A percentile compares a stretch with the other conserved stretches of the same genome.
Evolutionary conservation across 768 basidiomycete genomes (phyloP).

Genomic region (Lactarius akahatsu): DNA sequence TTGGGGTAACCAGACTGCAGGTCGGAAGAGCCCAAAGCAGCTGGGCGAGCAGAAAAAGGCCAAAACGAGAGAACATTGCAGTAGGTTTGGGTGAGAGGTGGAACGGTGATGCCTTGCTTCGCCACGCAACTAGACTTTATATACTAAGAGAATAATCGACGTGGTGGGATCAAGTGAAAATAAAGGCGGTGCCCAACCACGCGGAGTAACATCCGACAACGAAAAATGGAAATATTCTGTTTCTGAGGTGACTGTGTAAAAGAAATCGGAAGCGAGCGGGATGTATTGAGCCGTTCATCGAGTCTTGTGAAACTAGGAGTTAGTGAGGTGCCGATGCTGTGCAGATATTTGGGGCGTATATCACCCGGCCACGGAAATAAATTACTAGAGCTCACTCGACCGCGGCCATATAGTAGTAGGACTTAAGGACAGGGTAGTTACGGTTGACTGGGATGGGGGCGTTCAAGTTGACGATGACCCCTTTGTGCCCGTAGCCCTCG

Average conservation of each 20-base stretch:
- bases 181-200: background rate
- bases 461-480: too few relatives aligned
- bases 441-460: too few relatives aligned
- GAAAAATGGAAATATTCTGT: background rate
- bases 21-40: background rate
- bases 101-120: background rate
- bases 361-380: background rate
- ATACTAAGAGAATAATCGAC: background rate
- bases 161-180: background rate
- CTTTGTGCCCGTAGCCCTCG: too few relatives aligned
- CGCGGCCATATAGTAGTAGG: background rate
- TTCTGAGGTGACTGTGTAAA: background rate
- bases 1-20: background rate
- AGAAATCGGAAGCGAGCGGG: background rate
- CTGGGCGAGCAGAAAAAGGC: background rate
- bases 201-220: background rate
- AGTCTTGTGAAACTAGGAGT: background rate
- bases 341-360: background rate
- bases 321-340: background rate
- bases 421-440: too few relatives aligned
- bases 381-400: background rate
- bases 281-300: too few relatives aligned
- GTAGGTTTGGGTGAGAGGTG: background rate
- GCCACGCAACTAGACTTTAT: background rate
- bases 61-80: conserved; percentile 1